Base-by-base conservation (phyloP, 331 rosid species). In the Quercus phellos region DNA sequence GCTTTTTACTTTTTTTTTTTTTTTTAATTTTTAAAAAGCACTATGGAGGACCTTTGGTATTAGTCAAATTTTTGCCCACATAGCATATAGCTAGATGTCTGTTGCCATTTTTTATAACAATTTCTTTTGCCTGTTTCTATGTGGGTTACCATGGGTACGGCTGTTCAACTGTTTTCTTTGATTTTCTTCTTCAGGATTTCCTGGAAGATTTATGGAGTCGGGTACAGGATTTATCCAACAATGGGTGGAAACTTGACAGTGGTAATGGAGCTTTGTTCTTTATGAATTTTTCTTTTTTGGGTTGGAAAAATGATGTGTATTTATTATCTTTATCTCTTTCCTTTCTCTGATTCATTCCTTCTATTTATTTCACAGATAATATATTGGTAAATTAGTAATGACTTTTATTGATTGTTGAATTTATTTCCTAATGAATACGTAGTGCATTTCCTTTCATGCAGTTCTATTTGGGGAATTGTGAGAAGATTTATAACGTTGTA, bases 181-280 rank as follows among this genome's bases (percentile, higher is more conserved):
- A 9, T 74, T 51, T 50, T 81, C n/a, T 58, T 53, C 69, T 74
- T 80, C 83, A 95, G 99, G 98, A 95, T 83, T 95, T 95, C 75
- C 83, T 95, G 88, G 99, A 95, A 84, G 99, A 95, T 86, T 85
- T 95, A 35, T 95, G 98, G 98, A 91, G 85, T 63, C 96, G 91
- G 68, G 74, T 95, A 68, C 94, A 90, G 77, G 84, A 32, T 68
- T 84, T 95, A 74, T 85, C 98, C 72, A 84, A 76, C 78, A 86
- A 85, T 70, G 99, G 94, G 55, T 95, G 97, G 98, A 93, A 93
- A 89, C 96, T 95, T 85, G 99, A 93, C 24, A 95, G 99, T 76
- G 99, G 99, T 95, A 90, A 78, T 55, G 68, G 67, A 55, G 26
- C 46, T 58, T 38, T 11, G 38, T 12, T 26, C n/a, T 24, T 14